Evolutionary conservation across 768 basidiomycete species (phyloP).

Genomic region (Kwoniella dendrophila): DNA sequence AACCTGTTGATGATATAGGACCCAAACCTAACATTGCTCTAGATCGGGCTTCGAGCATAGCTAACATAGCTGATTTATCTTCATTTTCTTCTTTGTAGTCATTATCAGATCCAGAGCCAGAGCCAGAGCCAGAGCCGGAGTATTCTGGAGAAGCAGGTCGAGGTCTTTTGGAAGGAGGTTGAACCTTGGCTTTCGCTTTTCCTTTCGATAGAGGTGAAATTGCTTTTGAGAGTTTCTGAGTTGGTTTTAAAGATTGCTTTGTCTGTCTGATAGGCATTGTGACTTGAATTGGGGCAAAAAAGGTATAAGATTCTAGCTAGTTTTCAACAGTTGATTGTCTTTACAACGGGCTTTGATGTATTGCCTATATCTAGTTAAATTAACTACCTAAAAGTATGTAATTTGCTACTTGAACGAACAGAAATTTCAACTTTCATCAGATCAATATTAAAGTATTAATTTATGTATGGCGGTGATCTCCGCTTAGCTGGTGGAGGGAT

Average conservation of each 20-base stretch:
- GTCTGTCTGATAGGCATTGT: neutral
- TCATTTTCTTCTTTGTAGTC: constrained; percentile 29
- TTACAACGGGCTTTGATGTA: too few relatives aligned
- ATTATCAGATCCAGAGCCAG: neutral
- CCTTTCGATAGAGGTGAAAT: constrained; percentile 1
- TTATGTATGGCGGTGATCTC: neutral
- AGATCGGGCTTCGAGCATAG: constrained; percentile 51
- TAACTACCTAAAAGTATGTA: too few relatives aligned
- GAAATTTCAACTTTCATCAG: neutral
- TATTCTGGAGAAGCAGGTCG: neutral
- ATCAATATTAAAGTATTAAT: too few relatives aligned
- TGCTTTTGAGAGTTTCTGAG: neutral
- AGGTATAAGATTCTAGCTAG: too few relatives aligned
- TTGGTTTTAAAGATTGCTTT: neutral
- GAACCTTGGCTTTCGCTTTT: constrained; percentile 11
- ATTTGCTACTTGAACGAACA: neutral
- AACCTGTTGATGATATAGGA: too few relatives aligned
- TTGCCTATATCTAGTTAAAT: too few relatives aligned
- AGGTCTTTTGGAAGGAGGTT: constrained; percentile 11
- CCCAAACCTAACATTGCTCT: constrained; percentile 51
- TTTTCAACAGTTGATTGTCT: too few relatives aligned
- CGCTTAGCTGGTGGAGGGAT: neutral
- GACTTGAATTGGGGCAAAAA: too few relatives aligned
- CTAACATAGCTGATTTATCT: constrained; percentile 46
- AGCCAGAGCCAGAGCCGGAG: neutral